Percentiles rank a stretch among this genome's conserved stretches.
Evolutionary conservation across 306 rosid species (phyloP).

Genomic region (Cicer yamashitae): DNA sequence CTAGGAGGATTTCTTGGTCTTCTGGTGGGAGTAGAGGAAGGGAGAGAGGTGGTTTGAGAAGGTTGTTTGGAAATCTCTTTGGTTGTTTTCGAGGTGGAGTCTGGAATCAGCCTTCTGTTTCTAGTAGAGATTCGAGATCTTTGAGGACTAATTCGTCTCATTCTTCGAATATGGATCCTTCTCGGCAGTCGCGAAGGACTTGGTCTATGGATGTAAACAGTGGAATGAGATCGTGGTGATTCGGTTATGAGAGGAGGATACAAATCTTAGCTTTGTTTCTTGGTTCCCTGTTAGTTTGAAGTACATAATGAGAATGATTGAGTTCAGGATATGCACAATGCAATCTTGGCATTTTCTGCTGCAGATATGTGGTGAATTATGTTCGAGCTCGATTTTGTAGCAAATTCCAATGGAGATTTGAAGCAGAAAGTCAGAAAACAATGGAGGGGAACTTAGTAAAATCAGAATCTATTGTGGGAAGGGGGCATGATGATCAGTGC

Average conservation of each 20-base stretch:
- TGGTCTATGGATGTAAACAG: slow-evolving; percentile 84
- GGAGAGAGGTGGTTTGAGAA: slow-evolving; percentile 56
- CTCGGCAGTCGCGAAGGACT: slow-evolving; percentile 59
- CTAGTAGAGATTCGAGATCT: slow-evolving; percentile 28
- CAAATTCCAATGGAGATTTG: slow-evolving; percentile 5
- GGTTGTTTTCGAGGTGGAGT: slow-evolving; percentile 60
- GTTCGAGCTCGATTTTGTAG: background rate
- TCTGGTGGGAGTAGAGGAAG: slow-evolving; percentile 62
- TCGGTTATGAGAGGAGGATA: background rate
- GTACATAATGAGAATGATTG: slow-evolving; percentile 44
- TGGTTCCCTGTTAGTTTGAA: slow-evolving; percentile 33
- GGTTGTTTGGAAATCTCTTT: slow-evolving; percentile 53
- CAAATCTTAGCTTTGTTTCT: slow-evolving; percentile 34
- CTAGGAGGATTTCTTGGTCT: slow-evolving; percentile 71
- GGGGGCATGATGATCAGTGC: slow-evolving; percentile 31
- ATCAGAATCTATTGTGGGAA: background rate
- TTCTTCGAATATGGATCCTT: slow-evolving; percentile 34
- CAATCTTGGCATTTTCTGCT: background rate
- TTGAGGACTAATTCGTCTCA: slow-evolving; percentile 45
- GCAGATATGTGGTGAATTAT: background rate
- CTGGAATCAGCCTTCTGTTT: slow-evolving; percentile 29
- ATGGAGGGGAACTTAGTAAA: background rate
- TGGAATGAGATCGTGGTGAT: slow-evolving; percentile 61
- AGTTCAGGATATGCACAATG: slow-evolving; percentile 11
- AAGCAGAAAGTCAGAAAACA: slow-evolving; percentile 15